Conservation (phyloP, 768 basidiomycete genomes). For the Cystobasidium tubakii region DNA sequence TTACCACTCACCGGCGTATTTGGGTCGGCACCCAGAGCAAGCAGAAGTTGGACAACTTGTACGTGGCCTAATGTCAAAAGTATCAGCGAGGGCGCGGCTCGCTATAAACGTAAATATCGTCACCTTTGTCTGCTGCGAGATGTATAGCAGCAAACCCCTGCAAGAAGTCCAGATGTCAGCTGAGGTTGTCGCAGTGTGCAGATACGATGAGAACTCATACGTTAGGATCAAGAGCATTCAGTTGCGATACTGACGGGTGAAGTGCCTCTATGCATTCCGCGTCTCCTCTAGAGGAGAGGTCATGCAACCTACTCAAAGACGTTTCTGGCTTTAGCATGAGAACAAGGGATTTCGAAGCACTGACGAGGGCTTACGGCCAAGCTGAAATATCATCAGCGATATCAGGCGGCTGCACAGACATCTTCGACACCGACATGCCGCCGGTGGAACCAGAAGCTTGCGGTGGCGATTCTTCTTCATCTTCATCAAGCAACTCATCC, state of each 20-base stretch:
- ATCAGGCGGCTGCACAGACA: not conserved
- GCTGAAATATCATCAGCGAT: not conserved
- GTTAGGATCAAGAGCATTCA: constrained; percentile 11
- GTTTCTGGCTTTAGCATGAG: not conserved
- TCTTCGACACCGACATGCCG: constrained; percentile 18
- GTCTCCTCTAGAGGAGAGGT: constrained; percentile 11
- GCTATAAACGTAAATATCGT: not conserved
- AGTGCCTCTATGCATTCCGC: not conserved
- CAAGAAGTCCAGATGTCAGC: not conserved
- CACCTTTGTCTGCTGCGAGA: constrained; percentile 30
- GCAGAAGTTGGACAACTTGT: not conserved
- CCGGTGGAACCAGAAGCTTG: not conserved
- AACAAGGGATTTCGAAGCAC: not conserved
- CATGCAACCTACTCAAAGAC: not conserved
- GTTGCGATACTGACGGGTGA: not conserved
- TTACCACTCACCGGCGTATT: not conserved
- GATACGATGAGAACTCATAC: not conserved
- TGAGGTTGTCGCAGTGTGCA: not conserved
- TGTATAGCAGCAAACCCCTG: constrained; percentile 33
- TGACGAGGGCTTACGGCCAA: not conserved
- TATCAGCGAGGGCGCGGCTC: not conserved
- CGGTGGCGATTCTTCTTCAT: constrained; percentile 5
- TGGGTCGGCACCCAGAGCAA: constrained; percentile 1
- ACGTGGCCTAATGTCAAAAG: not conserved
- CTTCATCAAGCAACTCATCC: constrained; percentile 31